Evolutionary conservation across 441 rosid species (phyloP).

Genomic region (Populus hybrid): DNA sequence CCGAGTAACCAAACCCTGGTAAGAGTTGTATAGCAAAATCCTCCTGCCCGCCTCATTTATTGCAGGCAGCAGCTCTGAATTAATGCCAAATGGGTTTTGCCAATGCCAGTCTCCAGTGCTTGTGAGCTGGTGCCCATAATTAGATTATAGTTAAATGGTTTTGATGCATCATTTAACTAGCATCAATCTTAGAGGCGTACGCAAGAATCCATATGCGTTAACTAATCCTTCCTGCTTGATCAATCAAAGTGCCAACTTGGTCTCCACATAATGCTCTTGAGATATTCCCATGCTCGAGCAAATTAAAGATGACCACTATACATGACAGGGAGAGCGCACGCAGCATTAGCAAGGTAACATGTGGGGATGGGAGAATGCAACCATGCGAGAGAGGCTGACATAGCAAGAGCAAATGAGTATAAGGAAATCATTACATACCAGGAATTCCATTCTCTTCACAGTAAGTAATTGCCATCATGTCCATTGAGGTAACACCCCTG

Average conservation of each 20-base stretch:
- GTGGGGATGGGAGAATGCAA: too few species aligned
- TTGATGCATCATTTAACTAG: not conserved
- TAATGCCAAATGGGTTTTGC: not conserved
- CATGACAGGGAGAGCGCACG: not conserved
- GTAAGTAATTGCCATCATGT: conserved; percentile 54
- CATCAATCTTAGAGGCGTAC: not conserved
- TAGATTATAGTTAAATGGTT: not conserved
- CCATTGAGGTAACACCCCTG: conserved; percentile 47
- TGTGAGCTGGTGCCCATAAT: not conserved
- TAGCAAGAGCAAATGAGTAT: not conserved
- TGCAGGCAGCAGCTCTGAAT: not conserved
- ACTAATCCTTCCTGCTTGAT: conserved; percentile 40
- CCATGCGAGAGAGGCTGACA: not conserved
- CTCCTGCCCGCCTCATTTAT: not conserved
- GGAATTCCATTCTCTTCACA: conserved; percentile 70
- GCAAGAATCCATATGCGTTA: conserved; percentile 1
- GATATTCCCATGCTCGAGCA: conserved; percentile 56
- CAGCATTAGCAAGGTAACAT: not conserved
- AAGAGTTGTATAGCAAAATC: not conserved
- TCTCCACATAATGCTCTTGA: conserved; percentile 64
- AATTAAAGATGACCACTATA: conserved; percentile 54
- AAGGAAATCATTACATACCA: conserved; percentile 33
- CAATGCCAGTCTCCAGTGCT: not conserved
- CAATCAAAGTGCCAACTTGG: conserved; percentile 58
- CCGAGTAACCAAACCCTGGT: not conserved